Percentiles rank a stretch among this genome's conserved stretches.
phyloP scores from a whole-genome alignment of 345 rosid species.

The Raphanus raphanistrum region DNA sequence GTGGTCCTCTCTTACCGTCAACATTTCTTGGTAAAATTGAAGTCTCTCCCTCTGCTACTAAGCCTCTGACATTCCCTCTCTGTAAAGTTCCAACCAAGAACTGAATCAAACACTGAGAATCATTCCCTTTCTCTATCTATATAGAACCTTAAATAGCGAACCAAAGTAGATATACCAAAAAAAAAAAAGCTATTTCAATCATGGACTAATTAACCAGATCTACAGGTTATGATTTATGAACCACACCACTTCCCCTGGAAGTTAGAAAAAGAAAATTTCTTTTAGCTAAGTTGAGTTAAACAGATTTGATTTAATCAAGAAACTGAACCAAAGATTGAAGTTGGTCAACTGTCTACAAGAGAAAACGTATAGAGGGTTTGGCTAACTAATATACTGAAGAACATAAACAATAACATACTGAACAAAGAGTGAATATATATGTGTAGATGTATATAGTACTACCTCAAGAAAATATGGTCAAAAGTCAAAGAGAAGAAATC shows the following conservation, averaged over 20 bases:
- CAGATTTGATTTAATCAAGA: neutral
- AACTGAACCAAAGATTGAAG: neutral
- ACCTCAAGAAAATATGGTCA: slow-evolving; percentile 13
- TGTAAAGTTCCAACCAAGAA: neutral
- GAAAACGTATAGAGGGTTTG: neutral
- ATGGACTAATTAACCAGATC: neutral
- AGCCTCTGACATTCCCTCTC: slow-evolving; percentile 44
- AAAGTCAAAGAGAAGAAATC: slow-evolving; percentile 23
- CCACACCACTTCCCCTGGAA: neutral
- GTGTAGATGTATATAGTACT: neutral
- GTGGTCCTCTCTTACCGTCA: slow-evolving; percentile 33
- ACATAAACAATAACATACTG: neutral
- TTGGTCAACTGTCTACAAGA: neutral
- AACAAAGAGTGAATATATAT: neutral
- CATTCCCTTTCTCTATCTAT: neutral
- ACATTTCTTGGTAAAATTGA: slow-evolving; percentile 24
- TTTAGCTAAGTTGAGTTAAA: neutral
- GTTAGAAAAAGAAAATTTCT: neutral
- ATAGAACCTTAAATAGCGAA: neutral
- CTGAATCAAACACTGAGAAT: slow-evolving; percentile 12
- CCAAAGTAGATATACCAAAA: neutral
- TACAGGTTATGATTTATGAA: neutral
- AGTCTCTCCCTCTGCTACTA: neutral
- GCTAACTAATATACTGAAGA: neutral
- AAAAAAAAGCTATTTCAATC: neutral